Percentiles rank a stretch among this genome's conserved stretches.
Evolutionary conservation across 495 filamentous ascomycete genomes (phyloP).

Genomic region (Xylaria palmicola): DNA sequence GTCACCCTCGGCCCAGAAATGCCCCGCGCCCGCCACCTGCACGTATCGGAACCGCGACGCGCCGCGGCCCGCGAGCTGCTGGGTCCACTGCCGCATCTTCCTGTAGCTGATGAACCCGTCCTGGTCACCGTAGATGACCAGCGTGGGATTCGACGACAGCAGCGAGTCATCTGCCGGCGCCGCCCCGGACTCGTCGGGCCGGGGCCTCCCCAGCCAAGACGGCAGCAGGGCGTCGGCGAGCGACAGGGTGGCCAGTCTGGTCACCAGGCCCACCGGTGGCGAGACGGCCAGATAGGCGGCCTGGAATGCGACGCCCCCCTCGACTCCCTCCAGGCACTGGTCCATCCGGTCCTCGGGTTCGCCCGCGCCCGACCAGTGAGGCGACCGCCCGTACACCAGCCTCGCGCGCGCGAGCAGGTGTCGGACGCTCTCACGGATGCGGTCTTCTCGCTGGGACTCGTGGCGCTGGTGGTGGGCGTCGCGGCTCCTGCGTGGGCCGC

Average conservation of each 20-base stretch:
- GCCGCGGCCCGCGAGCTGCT: constrained; percentile 46
- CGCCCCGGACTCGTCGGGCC: constrained; percentile 18
- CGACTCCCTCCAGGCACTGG: constrained; percentile 24
- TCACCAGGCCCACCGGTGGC: constrained; percentile 67
- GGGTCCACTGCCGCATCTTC: constrained; percentile 70
- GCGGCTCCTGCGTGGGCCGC: constrained; percentile 27
- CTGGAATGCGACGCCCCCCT: constrained; percentile 24
- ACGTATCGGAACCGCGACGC: constrained; percentile 48
- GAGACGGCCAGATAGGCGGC: constrained; percentile 78
- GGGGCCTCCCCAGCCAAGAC: constrained; percentile 14
- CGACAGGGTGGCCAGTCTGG: constrained; percentile 57
- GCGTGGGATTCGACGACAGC: constrained; percentile 54
- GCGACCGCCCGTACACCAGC: constrained; percentile 23
- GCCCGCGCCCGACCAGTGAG: not conserved
- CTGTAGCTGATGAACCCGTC: constrained; percentile 73
- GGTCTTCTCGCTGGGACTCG: constrained; percentile 30
- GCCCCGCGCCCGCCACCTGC: constrained; percentile 69
- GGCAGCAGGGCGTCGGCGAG: constrained; percentile 27
- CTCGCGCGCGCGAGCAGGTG: constrained; percentile 38
- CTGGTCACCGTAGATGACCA: constrained; percentile 76
- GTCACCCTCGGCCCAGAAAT: constrained; percentile 78
- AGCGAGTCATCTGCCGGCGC: constrained; percentile 30
- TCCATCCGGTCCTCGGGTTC: constrained; percentile 9
- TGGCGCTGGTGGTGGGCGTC: constrained; percentile 4
- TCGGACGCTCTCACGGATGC: constrained; percentile 38